Conservation (phyloP, 2,329 filamentous ascomycete species). For the Diaporthe nobilis region DNA sequence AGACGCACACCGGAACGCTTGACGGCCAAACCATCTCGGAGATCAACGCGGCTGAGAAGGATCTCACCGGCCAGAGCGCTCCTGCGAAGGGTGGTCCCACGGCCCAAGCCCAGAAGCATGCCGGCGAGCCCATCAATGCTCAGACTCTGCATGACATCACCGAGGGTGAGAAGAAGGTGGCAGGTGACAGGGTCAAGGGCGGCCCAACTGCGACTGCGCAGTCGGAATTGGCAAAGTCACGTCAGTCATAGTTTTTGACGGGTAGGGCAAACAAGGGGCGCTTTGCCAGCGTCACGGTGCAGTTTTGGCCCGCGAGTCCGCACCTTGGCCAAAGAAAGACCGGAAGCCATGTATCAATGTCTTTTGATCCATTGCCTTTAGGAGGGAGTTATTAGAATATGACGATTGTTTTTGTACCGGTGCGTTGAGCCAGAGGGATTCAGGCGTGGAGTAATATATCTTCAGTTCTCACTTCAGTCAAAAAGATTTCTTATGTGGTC, state of each 20-base stretch:
- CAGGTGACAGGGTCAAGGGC: conserved; percentile 52
- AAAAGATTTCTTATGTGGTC: background rate
- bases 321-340: background rate
- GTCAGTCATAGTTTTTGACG: background rate
- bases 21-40: conserved; percentile 53
- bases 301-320: background rate
- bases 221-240: conserved; percentile 47
- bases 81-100: conserved; percentile 57
- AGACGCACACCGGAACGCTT: conserved; percentile 44
- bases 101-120: conserved; percentile 57
- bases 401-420: background rate
- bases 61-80: conserved; percentile 52
- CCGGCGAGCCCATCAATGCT: conserved; percentile 50
- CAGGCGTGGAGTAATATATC: no score
- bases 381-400: background rate
- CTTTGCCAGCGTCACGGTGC: background rate
- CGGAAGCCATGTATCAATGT: background rate
- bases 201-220: conserved; percentile 57
- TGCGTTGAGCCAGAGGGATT: background rate
- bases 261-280: no score
- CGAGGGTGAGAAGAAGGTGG: conserved; percentile 56
- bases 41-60: conserved; percentile 57
- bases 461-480: background rate
- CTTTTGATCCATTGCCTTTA: background rate
- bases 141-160: conserved; percentile 57